These are phyloP conservation scores for Magnusiomyces ingens DNA, from an alignment of 1,139 yeast genomes.

Conservation along the genomic window DNA sequence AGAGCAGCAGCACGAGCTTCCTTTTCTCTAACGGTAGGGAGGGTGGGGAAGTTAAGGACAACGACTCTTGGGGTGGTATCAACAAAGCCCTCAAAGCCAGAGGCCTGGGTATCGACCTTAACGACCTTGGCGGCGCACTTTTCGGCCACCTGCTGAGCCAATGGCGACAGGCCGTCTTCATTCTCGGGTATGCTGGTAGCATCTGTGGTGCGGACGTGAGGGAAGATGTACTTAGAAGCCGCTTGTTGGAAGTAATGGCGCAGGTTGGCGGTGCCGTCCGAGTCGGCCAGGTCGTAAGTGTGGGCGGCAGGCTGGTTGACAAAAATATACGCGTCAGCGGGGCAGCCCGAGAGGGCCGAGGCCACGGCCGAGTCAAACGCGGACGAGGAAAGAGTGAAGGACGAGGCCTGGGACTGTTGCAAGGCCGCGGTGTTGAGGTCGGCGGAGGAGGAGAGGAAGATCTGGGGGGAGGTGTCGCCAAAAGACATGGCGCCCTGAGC, in stretches of 20 bases:
- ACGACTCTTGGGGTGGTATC: constrained; percentile 31
- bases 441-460: constrained; percentile 12
- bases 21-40: constrained; percentile 17
- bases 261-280: constrained; percentile 20
- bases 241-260: constrained; percentile 24
- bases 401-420: constrained; percentile 3
- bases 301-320: constrained; percentile 33
- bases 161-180: not conserved
- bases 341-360: constrained; percentile 26
- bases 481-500: constrained; percentile 19
- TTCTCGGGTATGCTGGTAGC: not conserved
- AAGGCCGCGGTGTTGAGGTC: constrained; percentile 11
- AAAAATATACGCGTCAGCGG: constrained; percentile 35
- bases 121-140: constrained; percentile 29
- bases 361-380: constrained; percentile 18
- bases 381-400: constrained; percentile 10
- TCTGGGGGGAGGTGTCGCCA: constrained; percentile 22
- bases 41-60: constrained; percentile 24
- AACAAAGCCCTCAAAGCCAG: constrained; percentile 24
- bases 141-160: constrained; percentile 22
- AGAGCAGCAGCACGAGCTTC: constrained; percentile 20
- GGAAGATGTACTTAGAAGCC: constrained; percentile 18
- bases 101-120: constrained; percentile 23
- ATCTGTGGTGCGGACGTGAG: constrained; percentile 12
- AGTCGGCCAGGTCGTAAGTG: constrained; percentile 26